These are phyloP conservation scores for Debaryomyces psychrophilus DNA, from an alignment of 1,139 yeast genomes.

Conservation along the genomic window DNA sequence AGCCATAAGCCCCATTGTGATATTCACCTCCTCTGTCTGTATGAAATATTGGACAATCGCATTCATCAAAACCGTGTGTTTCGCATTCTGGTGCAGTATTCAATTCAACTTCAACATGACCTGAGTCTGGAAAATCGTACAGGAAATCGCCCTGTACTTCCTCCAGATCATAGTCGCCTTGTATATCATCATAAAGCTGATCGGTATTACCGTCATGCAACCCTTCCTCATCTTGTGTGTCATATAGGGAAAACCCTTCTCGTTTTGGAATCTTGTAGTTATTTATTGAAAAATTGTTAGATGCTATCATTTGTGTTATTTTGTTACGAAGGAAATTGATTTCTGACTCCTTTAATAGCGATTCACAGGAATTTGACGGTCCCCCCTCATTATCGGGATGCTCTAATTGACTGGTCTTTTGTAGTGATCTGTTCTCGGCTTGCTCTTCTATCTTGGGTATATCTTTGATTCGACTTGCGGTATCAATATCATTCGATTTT, in stretches of 20 bases:
- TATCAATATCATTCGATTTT: conserved; percentile 6
- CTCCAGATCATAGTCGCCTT: conserved; percentile 44
- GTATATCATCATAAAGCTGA: conserved; percentile 23
- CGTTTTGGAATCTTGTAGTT: conserved; percentile 11
- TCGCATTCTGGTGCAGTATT: conserved; percentile 38
- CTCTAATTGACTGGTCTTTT: too few relatives aligned
- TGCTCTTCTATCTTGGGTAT: neutral
- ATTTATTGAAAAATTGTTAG: conserved; percentile 11
- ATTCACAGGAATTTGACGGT: conserved; percentile 13
- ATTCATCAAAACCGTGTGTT: conserved; percentile 33
- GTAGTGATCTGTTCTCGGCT: neutral
- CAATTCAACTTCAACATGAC: conserved; percentile 49
- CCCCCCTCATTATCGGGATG: neutral
- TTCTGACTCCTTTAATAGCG: conserved; percentile 34
- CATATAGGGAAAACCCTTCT: conserved; percentile 43
- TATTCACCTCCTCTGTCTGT: conserved; percentile 20
- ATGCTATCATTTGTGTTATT: conserved; percentile 29
- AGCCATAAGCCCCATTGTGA: conserved; percentile 1
- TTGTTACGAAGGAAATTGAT: conserved; percentile 36
- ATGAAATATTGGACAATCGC: conserved; percentile 34
- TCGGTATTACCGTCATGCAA: conserved; percentile 37
- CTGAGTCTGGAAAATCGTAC: conserved; percentile 35
- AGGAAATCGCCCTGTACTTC: conserved; percentile 34
- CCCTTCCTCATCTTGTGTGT: conserved; percentile 47
- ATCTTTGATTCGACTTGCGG: conserved; percentile 4